Base-by-base conservation (phyloP, 1,284 basidiomycete genomes). In the Agroathelia rolfsii region DNA sequence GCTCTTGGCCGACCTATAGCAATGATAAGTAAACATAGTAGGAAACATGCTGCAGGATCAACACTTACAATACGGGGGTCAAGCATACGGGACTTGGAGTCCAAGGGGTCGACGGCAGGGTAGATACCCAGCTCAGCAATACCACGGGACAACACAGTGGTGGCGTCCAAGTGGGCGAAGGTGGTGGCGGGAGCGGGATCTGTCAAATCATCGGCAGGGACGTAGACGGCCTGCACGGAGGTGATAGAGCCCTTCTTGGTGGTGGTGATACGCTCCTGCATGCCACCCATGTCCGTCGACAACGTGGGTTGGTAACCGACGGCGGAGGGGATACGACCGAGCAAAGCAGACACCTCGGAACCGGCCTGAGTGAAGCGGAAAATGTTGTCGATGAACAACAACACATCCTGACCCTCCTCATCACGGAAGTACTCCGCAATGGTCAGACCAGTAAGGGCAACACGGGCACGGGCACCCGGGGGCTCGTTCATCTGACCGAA, bases 401-500 rank as follows among this genome's bases (percentile, higher is more conserved):
- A 77, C 72, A 98, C 94, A 65, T 97, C 94, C 68, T 98, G 94
- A 49, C 94, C 94, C 69, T 98, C 93, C 69, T 97, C 93, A 56
- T 98, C 94, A 84, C 94, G 93, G 94, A 98, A 98, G 73, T 97
- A 98, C 69, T 98, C 94, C 50, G 94, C 94, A 49, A 97, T 95
- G 58, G 94, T 97, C 43, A 98, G 72, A 67, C 94, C 94, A 52
- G 94, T 97, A 52, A 98, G 80, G 44, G 94, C 94, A 54, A 97
- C 94, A 86, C 94, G 94, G 58, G 94, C 94, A 84, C 94, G 93
- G 52, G 94, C 94, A 80, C 94, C 94, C 52, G 94, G 94, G 61
- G 94, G 94, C 73, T 98, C 94, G 73, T 98, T 98, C 94, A 98
- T 98, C 72, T 98, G 94, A 73, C 94, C 94, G 74, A 98, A 98